Conservation (phyloP, 2,329 filamentous ascomycete species). For the Ophiosphaerella narmari region DNA sequence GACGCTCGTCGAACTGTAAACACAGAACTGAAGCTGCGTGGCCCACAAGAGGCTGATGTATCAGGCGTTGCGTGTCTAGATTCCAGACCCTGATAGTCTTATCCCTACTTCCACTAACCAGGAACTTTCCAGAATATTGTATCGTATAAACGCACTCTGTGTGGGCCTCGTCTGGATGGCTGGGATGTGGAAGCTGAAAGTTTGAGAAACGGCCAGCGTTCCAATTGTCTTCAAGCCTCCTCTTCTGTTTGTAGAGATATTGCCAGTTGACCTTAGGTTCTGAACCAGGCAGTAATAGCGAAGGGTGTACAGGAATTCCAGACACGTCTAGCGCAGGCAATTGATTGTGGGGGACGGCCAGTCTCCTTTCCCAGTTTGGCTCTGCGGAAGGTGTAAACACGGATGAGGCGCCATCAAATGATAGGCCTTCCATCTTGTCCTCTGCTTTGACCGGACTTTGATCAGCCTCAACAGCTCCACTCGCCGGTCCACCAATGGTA, state of each 20-base stretch:
- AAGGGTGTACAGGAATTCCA: slow-evolving; percentile 34
- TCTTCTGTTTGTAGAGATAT: slow-evolving; percentile 86
- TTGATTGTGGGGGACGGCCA: slow-evolving; percentile 14
- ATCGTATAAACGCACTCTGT: slow-evolving; percentile 93
- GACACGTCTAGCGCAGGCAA: neutral
- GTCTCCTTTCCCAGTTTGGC: slow-evolving; percentile 23
- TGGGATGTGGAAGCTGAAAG: slow-evolving; percentile 88
- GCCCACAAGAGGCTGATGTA: slow-evolving; percentile 72
- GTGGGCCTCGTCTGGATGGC: slow-evolving; percentile 80
- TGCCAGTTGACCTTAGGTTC: slow-evolving; percentile 82
- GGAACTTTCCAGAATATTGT: slow-evolving; percentile 81
- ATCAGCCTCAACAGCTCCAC: slow-evolving; percentile 53
- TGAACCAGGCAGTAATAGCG: slow-evolving; percentile 42
- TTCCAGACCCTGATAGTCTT: slow-evolving; percentile 89
- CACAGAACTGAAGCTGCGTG: slow-evolving; percentile 90
- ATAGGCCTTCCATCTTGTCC: slow-evolving; percentile 47
- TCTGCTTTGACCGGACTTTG: slow-evolving; percentile 34
- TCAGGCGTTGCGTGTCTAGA: slow-evolving; percentile 77
- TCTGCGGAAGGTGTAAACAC: slow-evolving; percentile 17
- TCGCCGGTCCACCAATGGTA: slow-evolving; percentile 22
- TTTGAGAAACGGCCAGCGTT: slow-evolving; percentile 78
- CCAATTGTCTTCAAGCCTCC: slow-evolving; percentile 89
- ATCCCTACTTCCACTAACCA: slow-evolving; percentile 93
- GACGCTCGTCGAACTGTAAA: slow-evolving; percentile 88
- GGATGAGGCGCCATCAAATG: slow-evolving; percentile 29